These are phyloP conservation scores for Lachancea meyersii DNA, from an alignment of 805 yeast species.

Conservation along the genomic window DNA sequence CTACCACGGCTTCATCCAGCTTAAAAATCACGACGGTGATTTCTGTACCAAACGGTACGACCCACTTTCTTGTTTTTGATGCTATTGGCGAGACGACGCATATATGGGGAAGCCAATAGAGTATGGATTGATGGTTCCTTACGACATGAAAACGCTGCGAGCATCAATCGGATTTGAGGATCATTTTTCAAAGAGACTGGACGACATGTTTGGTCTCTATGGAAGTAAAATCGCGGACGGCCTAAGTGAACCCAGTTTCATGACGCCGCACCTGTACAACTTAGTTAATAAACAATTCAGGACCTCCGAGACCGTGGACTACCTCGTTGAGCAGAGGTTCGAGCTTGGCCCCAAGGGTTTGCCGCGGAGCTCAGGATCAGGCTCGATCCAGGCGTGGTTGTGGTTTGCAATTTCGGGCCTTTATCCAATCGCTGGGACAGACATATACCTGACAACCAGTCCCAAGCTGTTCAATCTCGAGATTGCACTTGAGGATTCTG, in stretches of 20 bases:
- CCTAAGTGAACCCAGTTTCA: slow-evolving; percentile 36
- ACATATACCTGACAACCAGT: slow-evolving; percentile 31
- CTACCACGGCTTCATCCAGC: slow-evolving; percentile 34
- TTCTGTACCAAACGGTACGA: slow-evolving; percentile 28
- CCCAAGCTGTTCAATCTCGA: slow-evolving; percentile 29
- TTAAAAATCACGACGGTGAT: slow-evolving; percentile 27
- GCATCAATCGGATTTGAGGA: slow-evolving; percentile 27
- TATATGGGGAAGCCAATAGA: slow-evolving; percentile 34
- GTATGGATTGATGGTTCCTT: slow-evolving; percentile 36
- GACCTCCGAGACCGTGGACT: slow-evolving; percentile 31
- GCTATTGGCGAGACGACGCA: slow-evolving; percentile 34
- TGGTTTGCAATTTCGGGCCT: slow-evolving; percentile 33
- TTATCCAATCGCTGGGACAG: slow-evolving; percentile 35
- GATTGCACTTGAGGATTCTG: slow-evolving; percentile 25
- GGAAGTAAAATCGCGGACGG: slow-evolving; percentile 32
- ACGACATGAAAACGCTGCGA: slow-evolving; percentile 29
- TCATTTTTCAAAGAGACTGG: slow-evolving; percentile 27
- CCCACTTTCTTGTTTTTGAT: slow-evolving; percentile 32
- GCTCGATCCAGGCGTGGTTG: slow-evolving; percentile 37
- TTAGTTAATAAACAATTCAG: slow-evolving; percentile 28
- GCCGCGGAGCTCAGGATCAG: slow-evolving; percentile 37
- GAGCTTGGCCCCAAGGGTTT: slow-evolving; percentile 27
- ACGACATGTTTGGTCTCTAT: slow-evolving; percentile 33
- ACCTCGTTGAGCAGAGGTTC: slow-evolving; percentile 26
- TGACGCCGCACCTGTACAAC: slow-evolving; percentile 34